Evolutionary conservation across 768 basidiomycete genomes (phyloP).

Genomic region (Neoboletus subvelutipes): DNA sequence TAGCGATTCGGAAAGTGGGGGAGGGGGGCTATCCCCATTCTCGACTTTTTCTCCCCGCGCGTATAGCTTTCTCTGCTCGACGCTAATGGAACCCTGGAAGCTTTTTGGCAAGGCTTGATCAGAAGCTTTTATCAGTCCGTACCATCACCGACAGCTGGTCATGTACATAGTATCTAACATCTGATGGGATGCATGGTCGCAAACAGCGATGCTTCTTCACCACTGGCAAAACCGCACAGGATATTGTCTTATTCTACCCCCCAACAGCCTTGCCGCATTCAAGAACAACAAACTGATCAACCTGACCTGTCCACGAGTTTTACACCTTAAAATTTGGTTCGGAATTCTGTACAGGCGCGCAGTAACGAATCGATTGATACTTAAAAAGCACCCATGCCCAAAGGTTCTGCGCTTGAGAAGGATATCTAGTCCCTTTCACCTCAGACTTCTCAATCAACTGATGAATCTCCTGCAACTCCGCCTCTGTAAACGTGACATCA

Average conservation of each 20-base stretch:
- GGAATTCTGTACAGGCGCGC: neutral
- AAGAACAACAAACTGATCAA: neutral
- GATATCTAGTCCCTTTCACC: conserved; percentile 43
- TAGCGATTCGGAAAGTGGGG: neutral
- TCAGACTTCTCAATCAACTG: conserved; percentile 34
- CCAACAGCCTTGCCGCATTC: neutral
- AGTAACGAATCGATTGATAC: neutral
- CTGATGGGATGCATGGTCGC: neutral
- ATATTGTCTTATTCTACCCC: neutral
- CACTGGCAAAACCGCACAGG: neutral
- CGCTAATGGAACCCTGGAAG: neutral
- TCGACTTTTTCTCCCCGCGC: neutral
- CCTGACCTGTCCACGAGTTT: neutral
- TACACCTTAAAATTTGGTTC: neutral
- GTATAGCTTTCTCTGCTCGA: neutral
- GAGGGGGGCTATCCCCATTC: neutral
- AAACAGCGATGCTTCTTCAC: neutral
- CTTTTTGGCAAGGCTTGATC: neutral
- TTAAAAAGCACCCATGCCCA: conserved; percentile 31
- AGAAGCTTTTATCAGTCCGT: neutral
- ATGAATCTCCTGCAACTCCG: conserved; percentile 42
- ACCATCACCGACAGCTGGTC: neutral
- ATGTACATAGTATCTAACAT: conserved; percentile 15
- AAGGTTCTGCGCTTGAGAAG: conserved; percentile 20
- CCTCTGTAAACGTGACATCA: conserved; percentile 39